Percentiles rank a stretch among this genome's conserved stretches.
phyloP scores from a whole-genome alignment of 345 rosid genomes.

The Arabidopsis thaliana region DNA sequence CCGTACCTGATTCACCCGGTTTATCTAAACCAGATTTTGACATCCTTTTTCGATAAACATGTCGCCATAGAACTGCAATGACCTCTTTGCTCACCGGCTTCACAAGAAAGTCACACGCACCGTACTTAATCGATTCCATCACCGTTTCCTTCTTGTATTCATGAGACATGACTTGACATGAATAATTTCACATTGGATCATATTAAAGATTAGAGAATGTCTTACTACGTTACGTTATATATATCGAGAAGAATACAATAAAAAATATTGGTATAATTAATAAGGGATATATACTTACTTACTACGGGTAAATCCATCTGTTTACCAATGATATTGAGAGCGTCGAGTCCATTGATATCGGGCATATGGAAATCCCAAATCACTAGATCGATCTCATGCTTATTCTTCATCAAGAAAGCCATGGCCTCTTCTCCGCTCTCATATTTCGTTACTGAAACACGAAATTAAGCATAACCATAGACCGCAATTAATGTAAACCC shows the following conservation, averaged over 20 bases:
- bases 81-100: conserved; percentile 36
- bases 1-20: neutral
- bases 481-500: neutral
- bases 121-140: conserved; percentile 14
- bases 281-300: conserved; percentile 18
- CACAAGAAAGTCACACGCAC: conserved; percentile 41
- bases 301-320: conserved; percentile 36
- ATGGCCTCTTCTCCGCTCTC: conserved; percentile 30
- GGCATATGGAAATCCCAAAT: conserved; percentile 41
- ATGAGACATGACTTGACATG: conserved; percentile 34
- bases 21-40: conserved; percentile 10
- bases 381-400: conserved; percentile 36
- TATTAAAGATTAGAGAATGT: neutral
- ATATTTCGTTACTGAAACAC: conserved; percentile 27
- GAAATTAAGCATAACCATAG: neutral
- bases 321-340: conserved; percentile 28
- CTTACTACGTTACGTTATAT: neutral
- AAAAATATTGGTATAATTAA: neutral
- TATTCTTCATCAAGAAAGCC: conserved; percentile 20
- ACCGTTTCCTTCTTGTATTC: conserved; percentile 21
- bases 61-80: conserved; percentile 31
- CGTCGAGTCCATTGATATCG: conserved; percentile 26
- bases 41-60: conserved; percentile 29
- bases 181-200: conserved; percentile 4
- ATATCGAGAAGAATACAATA: neutral